Conservation (phyloP, 1,284 basidiomycete species). For the Ustilago nuda region DNA sequence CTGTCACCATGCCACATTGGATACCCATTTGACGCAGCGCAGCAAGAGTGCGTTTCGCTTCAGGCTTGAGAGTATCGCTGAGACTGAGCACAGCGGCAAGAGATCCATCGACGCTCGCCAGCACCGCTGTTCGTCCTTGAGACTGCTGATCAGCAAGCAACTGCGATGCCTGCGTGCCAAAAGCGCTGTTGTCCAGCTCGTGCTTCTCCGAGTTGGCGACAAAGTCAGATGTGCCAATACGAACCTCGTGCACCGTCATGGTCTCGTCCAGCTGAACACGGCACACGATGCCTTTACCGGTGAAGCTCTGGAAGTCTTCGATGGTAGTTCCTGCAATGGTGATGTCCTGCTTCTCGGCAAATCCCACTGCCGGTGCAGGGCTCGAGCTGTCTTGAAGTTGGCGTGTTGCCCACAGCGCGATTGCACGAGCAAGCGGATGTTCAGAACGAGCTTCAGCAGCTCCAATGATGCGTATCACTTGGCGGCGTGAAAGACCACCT, state of each 20-base stretch:
- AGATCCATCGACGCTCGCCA: constrained; percentile 59
- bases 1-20: constrained; percentile 64
- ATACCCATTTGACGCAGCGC: constrained; percentile 62
- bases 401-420: constrained; percentile 80
- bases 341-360: constrained; percentile 8
- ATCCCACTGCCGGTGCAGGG: not conserved
- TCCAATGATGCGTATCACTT: constrained; percentile 76
- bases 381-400: constrained; percentile 69
- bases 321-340: constrained; percentile 71
- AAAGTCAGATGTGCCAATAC: constrained; percentile 58
- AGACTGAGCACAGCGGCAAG: constrained; percentile 56
- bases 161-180: constrained; percentile 14
- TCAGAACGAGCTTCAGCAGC: constrained; percentile 91
- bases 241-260: constrained; percentile 50
- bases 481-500: constrained; percentile 35
- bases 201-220: constrained; percentile 23
- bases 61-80: constrained; percentile 64
- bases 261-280: constrained; percentile 48
- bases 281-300: constrained; percentile 83
- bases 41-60: constrained; percentile 55
- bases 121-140: constrained; percentile 61
- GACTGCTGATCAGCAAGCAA: constrained; percentile 51
- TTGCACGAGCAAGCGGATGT: constrained; percentile 93
- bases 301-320: constrained; percentile 81
- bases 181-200: constrained; percentile 17